Percentiles rank a stretch among this genome's conserved stretches.
Evolutionary conservation across 768 basidiomycete species (phyloP).

Genomic region (Melanogaster broomeanus): DNA sequence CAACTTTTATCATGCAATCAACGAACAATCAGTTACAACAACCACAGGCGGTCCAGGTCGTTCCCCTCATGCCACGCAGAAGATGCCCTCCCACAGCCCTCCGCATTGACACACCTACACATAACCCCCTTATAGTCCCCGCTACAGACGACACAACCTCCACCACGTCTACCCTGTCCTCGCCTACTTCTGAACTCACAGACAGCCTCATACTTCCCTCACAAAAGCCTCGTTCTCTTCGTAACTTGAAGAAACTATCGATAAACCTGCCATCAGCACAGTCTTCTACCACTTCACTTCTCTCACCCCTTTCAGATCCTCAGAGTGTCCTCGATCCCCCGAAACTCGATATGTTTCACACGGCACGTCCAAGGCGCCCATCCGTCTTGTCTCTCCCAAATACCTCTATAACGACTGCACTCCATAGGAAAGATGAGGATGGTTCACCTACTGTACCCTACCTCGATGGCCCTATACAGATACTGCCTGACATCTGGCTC

Average conservation of each 20-base stretch:
- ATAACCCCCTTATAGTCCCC: constrained; percentile 50
- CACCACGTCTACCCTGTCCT: constrained; percentile 52
- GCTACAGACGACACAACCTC: constrained; percentile 43
- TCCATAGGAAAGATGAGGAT: constrained; percentile 69
- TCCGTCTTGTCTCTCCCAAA: constrained; percentile 71
- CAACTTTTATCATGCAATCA: constrained; percentile 30
- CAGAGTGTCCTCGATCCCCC: constrained; percentile 35
- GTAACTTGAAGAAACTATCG: constrained; percentile 80
- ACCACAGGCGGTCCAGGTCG: constrained; percentile 34
- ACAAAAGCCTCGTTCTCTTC: constrained; percentile 45
- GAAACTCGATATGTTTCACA: constrained; percentile 29
- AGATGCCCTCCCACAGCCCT: constrained; percentile 56
- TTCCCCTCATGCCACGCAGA: constrained; percentile 42
- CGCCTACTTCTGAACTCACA: constrained; percentile 54
- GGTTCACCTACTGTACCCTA: constrained; percentile 68
- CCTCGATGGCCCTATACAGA: constrained; percentile 75
- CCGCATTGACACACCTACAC: constrained; percentile 57
- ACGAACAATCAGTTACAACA: constrained; percentile 14
- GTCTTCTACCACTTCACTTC: constrained; percentile 55
- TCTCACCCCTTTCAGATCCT: constrained; percentile 34
- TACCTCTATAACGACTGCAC: constrained; percentile 47
- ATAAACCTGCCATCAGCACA: constrained; percentile 64
- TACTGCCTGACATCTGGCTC: constrained; percentile 86
- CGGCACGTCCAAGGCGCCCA: constrained; percentile 55
- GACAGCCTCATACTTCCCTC: constrained; percentile 42